Evolutionary conservation across 78 protist species (phyloP).

Genomic region (Chrysochromulina tobinii): DNA sequence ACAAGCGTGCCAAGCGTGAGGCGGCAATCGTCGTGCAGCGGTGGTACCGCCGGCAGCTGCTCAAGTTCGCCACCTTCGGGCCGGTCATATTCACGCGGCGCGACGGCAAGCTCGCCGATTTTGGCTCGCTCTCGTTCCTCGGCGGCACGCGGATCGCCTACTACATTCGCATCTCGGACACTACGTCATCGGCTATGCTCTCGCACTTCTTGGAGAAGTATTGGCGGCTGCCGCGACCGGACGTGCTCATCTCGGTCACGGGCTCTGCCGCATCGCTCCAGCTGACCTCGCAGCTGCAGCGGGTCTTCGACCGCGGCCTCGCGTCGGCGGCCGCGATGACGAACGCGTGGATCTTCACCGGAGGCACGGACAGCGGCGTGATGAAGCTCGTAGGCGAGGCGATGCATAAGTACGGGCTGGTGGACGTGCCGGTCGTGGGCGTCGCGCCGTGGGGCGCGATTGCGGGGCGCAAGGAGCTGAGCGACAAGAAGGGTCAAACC

Average conservation of each 20-base stretch:
- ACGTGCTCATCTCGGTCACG: slow-evolving; percentile 9
- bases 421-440: background rate
- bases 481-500: background rate
- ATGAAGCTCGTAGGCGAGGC: background rate
- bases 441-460: background rate
- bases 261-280: background rate
- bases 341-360: slow-evolving; percentile 13
- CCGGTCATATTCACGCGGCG: too few species aligned
- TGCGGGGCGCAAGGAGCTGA: background rate
- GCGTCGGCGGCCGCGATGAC: background rate
- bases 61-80: too few species aligned
- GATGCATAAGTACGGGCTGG: background rate
- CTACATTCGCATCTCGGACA: too few species aligned
- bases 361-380: slow-evolving; percentile 8
- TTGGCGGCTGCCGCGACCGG: background rate
- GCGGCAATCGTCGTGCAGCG: too few species aligned
- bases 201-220: too few species aligned
- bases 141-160: too few species aligned
- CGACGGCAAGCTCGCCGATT: too few species aligned
- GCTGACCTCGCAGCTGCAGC: background rate
- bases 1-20: too few species aligned
- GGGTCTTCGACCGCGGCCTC: slow-evolving; percentile 1
- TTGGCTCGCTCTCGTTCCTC: too few species aligned
- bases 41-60: too few species aligned
- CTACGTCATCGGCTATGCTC: too few species aligned